Base-by-base conservation (phyloP, 495 filamentous ascomycete species). In the Hypoxylon cercidicola region DNA sequence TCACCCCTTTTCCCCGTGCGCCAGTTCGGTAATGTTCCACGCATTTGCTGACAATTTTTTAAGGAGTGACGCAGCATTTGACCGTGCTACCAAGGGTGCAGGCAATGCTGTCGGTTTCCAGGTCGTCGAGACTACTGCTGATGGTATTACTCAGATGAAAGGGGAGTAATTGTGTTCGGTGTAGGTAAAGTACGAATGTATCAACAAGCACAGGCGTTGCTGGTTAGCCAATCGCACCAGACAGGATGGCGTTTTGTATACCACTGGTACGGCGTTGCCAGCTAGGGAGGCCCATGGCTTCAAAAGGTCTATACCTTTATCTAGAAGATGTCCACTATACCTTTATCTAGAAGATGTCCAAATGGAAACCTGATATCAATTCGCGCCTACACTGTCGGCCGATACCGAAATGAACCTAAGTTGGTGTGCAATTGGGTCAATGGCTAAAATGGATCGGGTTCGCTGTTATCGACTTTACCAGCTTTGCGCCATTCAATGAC, bases 11-110 rank as follows among this genome's bases (percentile, higher is more conserved):
- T 23, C 10, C 20, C 0, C 19, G 37, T n/a, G 18, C 15, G 12
- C 25, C 16, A 19, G 25, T 25, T 0, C 18, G 10, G 16, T 23
- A 4, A 6, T 1, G 28, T 49, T 4, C 30, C 10, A 23, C 12
- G 12, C 13, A 18, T n/a, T 23, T 60, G 16, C 61, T 73, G 16
- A 70, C 37, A 11, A 4, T 0, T 1, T 35, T n/a, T 41, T 51
- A 25, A 81, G 94, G 32, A 94, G 90, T 64, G 88, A 90, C 51
- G 91, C 92, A 68, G 95, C 95, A 0, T 99, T 95, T 79, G 81
- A 77, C 28, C 83, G 86, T 62, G 94, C 92, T 19, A 92, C 93
- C 60, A 89, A 81, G 76, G 93, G 85, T 15, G 81, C 89, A 60
- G 85, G 85, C 3, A 85, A 87, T 62, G 82, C 82, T 6, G 82